Conservation (phyloP, 2,329 filamentous ascomycete species). For the Aspergillus thermomutatus region DNA sequence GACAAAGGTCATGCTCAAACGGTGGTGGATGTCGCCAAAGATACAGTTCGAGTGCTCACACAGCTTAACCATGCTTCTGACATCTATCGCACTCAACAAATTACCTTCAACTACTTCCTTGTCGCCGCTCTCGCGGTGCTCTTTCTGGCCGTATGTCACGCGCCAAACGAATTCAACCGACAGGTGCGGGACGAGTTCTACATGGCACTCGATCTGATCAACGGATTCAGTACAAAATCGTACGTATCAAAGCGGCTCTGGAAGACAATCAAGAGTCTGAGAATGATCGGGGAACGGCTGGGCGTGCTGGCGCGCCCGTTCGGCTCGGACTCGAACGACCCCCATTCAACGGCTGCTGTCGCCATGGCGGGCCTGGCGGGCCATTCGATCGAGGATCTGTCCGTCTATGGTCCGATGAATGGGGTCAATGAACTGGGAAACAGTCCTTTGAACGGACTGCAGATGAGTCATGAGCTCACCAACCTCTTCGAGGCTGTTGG, state of each 20-base stretch:
- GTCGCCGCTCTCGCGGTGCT: conserved; percentile 62
- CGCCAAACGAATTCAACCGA: conserved; percentile 58
- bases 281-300: conserved; percentile 60
- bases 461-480: conserved; percentile 59
- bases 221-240: conserved; percentile 59
- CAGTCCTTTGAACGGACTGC: conserved; percentile 57
- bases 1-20: conserved; percentile 71
- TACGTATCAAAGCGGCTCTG: conserved; percentile 61
- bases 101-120: conserved; percentile 66
- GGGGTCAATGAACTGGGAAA: conserved; percentile 44
- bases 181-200: conserved; percentile 65
- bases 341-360: conserved; percentile 60
- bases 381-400: conserved; percentile 57
- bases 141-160: conserved; percentile 63
- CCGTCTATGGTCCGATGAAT: conserved; percentile 44
- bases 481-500: conserved; percentile 63
- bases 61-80: conserved; percentile 60
- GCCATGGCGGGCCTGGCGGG: conserved; percentile 65
- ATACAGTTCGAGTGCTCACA: conserved; percentile 60
- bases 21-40: conserved; percentile 62
- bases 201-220: conserved; percentile 62
- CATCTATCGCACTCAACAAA: conserved; percentile 62
- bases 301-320: conserved; percentile 47
- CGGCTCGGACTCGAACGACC: conserved; percentile 46
- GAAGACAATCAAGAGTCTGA: conserved; percentile 62